Base-by-base conservation (phyloP, 176 grass and related monocot genomes). In the Zoysia japonica region DNA sequence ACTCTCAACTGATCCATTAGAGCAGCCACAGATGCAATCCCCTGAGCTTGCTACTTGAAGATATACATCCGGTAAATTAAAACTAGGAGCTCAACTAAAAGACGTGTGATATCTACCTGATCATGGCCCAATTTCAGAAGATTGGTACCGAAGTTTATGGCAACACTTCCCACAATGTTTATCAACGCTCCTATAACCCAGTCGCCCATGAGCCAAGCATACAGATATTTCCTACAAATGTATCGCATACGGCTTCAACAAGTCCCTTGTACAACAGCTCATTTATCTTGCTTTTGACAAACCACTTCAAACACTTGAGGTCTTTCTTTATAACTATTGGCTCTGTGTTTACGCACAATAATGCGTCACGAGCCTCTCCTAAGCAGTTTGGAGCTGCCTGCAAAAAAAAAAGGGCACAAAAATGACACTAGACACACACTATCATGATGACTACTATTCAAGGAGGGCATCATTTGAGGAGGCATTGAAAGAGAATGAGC, bases 81-180 rank as follows among this genome's bases (percentile, higher is more conserved):
- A 70, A 70, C 49, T 65, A 59, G 14, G 28, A 78, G 66, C 43
- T 47, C 47, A 78, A 65, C 41, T 87, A 44, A 61, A 40, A 72
- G 14, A 69, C 3, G 44, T 79, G 78, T 59, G 80, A 83, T 78
- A 83, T 64, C 4, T 81, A 98, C 95, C 89, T 98, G 95, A 87
- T 98, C 95, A 87, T 98, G 95, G 69, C 95, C 95, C 86, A 94
- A 75, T 92, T 98, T 98, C 47, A 98, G 88, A 93, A 98, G 92
- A 78, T 94, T 98, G 67, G 95, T 98, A 61, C 95, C 95, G 35
- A 94, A 98, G 73, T 98, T 98, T 93, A 98, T 98, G 78, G 90
- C 88, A 89, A 98, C 89, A 71, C 96, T 98, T 53, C 96, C 96
- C 74, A 94, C 88, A 70, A 98, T 91, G 81, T 98, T 98, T 72